Conservation (phyloP, 2,329 filamentous ascomycete genomes). For the Botrytis medusae region DNA sequence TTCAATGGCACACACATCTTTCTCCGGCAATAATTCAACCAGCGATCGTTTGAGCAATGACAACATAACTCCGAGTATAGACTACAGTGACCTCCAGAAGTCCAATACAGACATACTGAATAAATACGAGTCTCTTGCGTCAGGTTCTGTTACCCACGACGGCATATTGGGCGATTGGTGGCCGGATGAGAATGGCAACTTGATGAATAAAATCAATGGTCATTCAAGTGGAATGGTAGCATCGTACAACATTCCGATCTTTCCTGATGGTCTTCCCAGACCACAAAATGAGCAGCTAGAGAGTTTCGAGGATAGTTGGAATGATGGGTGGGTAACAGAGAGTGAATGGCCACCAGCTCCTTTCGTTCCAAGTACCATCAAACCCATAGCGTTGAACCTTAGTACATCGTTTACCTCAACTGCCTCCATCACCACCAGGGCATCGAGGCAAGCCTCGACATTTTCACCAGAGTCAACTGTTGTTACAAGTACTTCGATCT, state of each 20-base stretch:
- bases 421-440: constrained; percentile 28
- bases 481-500: constrained; percentile 23
- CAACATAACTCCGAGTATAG: constrained; percentile 24
- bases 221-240: not conserved
- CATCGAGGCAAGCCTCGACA: constrained; percentile 29
- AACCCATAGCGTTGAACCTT: constrained; percentile 32
- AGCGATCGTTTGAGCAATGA: constrained; percentile 21
- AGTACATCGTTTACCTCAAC: constrained; percentile 25
- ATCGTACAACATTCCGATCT: constrained; percentile 16
- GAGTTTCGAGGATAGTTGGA: constrained; percentile 25
- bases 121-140: not conserved
- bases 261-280: constrained; percentile 30
- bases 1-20: constrained; percentile 25
- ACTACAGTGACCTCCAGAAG: constrained; percentile 27
- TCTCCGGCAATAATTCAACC: constrained; percentile 13
- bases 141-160: not conserved
- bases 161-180: constrained; percentile 24
- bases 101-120: not conserved
- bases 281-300: constrained; percentile 10
- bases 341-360: constrained; percentile 25
- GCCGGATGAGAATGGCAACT: not conserved
- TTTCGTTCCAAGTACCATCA: constrained; percentile 31
- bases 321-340: not conserved
- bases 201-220: not conserved
- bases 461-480: constrained; percentile 26